phyloP scores from a whole-genome alignment of 768 basidiomycete species.

The Lactarius quietus region DNA sequence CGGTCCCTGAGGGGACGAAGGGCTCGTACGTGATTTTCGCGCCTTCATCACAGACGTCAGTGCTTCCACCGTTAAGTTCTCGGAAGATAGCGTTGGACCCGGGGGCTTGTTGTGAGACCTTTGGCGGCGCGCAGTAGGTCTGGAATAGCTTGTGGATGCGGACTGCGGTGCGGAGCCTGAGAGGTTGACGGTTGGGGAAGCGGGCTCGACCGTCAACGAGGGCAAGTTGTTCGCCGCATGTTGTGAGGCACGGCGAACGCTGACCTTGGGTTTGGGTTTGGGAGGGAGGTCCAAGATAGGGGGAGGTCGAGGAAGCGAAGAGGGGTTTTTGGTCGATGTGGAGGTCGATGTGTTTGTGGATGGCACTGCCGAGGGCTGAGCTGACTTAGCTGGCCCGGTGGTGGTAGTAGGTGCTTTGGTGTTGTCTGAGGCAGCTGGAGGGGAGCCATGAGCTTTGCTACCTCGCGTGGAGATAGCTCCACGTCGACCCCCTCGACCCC shows the following conservation, averaged over 20 bases:
- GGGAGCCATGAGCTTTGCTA: slow-evolving; percentile 32
- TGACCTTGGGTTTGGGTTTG: slow-evolving; percentile 20
- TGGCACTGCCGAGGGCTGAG: slow-evolving; percentile 7
- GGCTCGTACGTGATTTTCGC: slow-evolving; percentile 18
- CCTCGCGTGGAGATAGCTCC: slow-evolving; percentile 32
- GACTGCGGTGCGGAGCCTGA: slow-evolving; percentile 23
- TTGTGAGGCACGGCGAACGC: slow-evolving; percentile 8
- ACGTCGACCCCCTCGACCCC: slow-evolving; percentile 35
- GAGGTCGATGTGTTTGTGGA: not conserved
- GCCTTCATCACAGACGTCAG: slow-evolving; percentile 27
- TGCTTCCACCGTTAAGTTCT: slow-evolving; percentile 24
- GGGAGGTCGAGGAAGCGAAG: not conserved
- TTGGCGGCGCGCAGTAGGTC: slow-evolving; percentile 46
- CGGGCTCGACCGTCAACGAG: slow-evolving; percentile 22
- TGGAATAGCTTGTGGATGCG: slow-evolving; percentile 35
- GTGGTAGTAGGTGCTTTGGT: not conserved
- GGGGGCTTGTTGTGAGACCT: slow-evolving; percentile 41
- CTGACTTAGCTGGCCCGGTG: not conserved
- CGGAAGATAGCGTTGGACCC: slow-evolving; percentile 24
- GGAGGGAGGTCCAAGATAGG: slow-evolving; percentile 4
- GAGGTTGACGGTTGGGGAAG: slow-evolving; percentile 18
- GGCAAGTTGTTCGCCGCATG: slow-evolving; percentile 19
- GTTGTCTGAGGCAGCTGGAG: slow-evolving; percentile 27
- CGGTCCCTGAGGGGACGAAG: slow-evolving; percentile 22
- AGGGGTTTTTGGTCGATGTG: slow-evolving; percentile 13